phyloP scores from a whole-genome alignment of 768 basidiomycete genomes.

The Podaxis carcinomalis region DNA sequence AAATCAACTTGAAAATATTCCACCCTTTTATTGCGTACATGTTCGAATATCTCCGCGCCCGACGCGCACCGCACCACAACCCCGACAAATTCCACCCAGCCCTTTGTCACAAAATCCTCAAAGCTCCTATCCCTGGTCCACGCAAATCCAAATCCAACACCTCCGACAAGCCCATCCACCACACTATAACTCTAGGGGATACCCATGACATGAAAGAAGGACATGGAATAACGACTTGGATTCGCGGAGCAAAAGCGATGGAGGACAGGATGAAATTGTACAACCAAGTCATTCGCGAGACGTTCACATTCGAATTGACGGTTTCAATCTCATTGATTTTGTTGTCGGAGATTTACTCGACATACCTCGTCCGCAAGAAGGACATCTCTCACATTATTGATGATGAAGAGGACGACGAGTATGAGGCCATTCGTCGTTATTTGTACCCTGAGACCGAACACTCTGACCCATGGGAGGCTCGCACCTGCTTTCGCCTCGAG shows the following conservation, averaged over 20 bases:
- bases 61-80: constrained; percentile 10
- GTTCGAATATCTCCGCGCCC: constrained; percentile 16
- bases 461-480: not conserved
- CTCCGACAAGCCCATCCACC: constrained; percentile 20
- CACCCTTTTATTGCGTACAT: constrained; percentile 29
- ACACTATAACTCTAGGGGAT: not conserved
- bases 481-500: constrained; percentile 27
- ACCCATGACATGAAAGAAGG: not conserved
- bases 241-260: constrained; percentile 10
- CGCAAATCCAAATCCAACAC: constrained; percentile 7
- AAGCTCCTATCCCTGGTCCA: constrained; percentile 4
- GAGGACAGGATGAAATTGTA: constrained; percentile 19
- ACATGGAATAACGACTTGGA: not conserved
- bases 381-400: not conserved
- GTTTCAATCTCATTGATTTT: constrained; percentile 29
- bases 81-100: constrained; percentile 10
- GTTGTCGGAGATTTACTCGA: constrained; percentile 36
- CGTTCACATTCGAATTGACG: constrained; percentile 28
- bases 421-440: too few species aligned
- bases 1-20: constrained; percentile 27
- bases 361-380: constrained; percentile 18
- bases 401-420: not conserved
- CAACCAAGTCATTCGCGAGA: constrained; percentile 27
- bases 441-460: not conserved
- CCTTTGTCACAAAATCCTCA: constrained; percentile 11